phyloP scores from a whole-genome alignment of 371 early-diverging fungal genomes.

The Smittium mucronatum region DNA sequence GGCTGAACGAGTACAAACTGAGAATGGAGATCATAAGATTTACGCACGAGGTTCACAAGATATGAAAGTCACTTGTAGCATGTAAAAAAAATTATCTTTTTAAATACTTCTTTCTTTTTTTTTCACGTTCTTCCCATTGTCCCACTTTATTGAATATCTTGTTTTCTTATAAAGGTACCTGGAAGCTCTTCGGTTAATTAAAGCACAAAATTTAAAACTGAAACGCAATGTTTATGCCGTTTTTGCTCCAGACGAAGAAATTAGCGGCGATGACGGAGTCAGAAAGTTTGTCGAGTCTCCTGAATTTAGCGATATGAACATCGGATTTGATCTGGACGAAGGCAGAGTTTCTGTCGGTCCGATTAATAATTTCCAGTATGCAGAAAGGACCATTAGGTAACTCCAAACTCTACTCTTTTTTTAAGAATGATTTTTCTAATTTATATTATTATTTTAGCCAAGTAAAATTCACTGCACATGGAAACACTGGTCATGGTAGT shows the following conservation, averaged over 20 bases:
- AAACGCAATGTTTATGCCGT: constrained; percentile 50
- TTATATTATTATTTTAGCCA: constrained; percentile 33
- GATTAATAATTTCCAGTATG: constrained; percentile 50
- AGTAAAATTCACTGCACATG: constrained; percentile 37
- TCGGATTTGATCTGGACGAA: constrained; percentile 66
- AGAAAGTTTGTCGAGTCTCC: constrained; percentile 39
- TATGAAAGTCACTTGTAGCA: constrained; percentile 66
- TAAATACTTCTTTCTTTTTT: not conserved
- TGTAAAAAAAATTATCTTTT: not conserved
- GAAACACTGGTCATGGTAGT: constrained; percentile 62
- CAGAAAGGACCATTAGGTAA: constrained; percentile 50
- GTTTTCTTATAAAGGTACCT: no score
- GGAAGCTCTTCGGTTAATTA: constrained; percentile 55
- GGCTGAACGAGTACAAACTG: constrained; percentile 39
- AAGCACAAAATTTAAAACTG: constrained; percentile 35
- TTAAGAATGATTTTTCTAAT: not conserved
- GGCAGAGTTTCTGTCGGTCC: constrained; percentile 49
- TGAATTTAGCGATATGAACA: constrained; percentile 48
- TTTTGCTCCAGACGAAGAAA: constrained; percentile 73
- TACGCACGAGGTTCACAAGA: constrained; percentile 70
- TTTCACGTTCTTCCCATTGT: not conserved
- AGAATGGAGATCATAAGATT: constrained; percentile 44
- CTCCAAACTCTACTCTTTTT: not conserved
- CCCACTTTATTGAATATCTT: not conserved
- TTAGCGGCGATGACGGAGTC: constrained; percentile 67